Percentiles rank a stretch among this genome's conserved stretches.
phyloP scores from a whole-genome alignment of 495 filamentous ascomycete genomes.

The Lasiosphaeria ovina region DNA sequence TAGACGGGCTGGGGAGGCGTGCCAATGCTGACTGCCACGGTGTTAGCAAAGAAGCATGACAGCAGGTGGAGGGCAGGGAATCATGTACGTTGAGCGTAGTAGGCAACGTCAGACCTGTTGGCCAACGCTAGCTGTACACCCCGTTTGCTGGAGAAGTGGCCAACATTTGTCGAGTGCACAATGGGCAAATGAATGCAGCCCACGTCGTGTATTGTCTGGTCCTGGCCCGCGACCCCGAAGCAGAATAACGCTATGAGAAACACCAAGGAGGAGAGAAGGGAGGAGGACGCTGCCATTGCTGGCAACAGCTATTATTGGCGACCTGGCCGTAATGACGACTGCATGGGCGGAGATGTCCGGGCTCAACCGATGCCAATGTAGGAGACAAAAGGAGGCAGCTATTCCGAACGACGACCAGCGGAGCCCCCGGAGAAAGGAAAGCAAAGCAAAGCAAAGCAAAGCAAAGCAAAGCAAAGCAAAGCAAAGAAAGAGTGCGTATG shows the following conservation, averaged over 20 bases:
- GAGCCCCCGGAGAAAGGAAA: not conserved
- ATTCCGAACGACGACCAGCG: conserved; percentile 1
- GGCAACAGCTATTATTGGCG: conserved; percentile 21
- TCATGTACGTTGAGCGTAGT: conserved; percentile 45
- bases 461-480: not conserved
- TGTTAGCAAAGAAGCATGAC: conserved; percentile 17
- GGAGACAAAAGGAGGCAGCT: conserved; percentile 7
- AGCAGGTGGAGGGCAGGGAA: not conserved
- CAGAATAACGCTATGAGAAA: conserved; percentile 33
- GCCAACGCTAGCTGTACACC: conserved; percentile 43
- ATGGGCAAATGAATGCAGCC: conserved; percentile 46
- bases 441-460: conserved; percentile 3
- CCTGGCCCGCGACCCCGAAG: conserved; percentile 21
- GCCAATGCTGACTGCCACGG: conserved; percentile 43
- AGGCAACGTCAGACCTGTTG: conserved; percentile 49
- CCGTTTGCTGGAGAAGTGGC: conserved; percentile 37
- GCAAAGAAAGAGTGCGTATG: conserved; percentile 5
- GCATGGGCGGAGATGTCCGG: conserved; percentile 28
- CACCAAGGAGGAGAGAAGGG: conserved; percentile 25
- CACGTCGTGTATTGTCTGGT: conserved; percentile 19
- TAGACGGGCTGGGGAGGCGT: conserved; percentile 46
- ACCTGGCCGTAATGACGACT: conserved; percentile 24
- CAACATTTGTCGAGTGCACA: conserved; percentile 45
- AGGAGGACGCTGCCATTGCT: conserved; percentile 40
- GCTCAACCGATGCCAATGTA: not conserved